Conservation (phyloP, 2,329 filamentous ascomycete species). For the Microsporum canis region DNA sequence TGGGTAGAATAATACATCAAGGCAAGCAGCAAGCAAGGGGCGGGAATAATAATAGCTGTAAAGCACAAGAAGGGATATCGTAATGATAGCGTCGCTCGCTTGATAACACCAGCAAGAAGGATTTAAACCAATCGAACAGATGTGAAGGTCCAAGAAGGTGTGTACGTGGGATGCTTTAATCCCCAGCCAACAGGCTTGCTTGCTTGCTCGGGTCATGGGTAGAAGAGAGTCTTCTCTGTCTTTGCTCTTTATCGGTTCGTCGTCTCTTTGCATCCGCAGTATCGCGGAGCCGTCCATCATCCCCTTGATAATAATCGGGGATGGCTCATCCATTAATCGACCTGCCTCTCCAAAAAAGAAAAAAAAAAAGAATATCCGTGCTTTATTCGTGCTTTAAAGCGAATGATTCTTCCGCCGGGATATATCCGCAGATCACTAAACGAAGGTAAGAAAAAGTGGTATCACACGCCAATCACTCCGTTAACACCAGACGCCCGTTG, state of each 20-base stretch:
- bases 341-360: not conserved
- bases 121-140: not conserved
- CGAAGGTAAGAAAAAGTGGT: not conserved
- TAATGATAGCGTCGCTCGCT: not conserved
- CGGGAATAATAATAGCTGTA: not conserved
- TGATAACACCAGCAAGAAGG: not conserved
- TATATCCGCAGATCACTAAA: not conserved
- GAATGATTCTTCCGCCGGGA: not conserved
- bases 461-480: not conserved
- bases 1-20: not conserved
- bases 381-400: not conserved
- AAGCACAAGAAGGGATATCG: not conserved
- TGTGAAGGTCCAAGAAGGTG: not conserved
- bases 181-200: not conserved
- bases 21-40: not conserved
- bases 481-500: not conserved
- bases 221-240: not conserved
- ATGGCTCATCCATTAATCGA: not conserved
- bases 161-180: not conserved
- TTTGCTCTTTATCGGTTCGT: not conserved
- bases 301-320: not conserved
- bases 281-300: not conserved
- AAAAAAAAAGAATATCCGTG: not conserved
- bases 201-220: not conserved
- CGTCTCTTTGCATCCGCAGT: not conserved